Base-by-base conservation (phyloP, 2,329 filamentous ascomycete species). In the Gnomoniopsis smithogilvyi region DNA sequence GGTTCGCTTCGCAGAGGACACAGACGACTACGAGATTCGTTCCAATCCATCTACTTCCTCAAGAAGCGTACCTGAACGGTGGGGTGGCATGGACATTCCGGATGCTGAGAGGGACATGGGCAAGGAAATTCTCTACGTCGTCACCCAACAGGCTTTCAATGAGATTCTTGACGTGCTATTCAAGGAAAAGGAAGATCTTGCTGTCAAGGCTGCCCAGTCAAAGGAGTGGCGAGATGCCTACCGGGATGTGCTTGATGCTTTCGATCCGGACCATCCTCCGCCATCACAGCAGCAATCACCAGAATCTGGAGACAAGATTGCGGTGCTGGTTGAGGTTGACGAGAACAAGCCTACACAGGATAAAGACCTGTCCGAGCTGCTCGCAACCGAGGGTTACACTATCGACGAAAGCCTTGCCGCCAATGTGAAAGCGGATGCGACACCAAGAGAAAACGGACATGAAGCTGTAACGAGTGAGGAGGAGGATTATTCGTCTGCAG, bases 121-220 rank as follows among this genome's bases (percentile, higher is more conserved):
- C 41, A 91, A 89, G 65, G 92, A 98, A 69, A 89, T 97, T 3
- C 77, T 98, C 1, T 97, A 96, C 68, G 91, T 96, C 70, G 87
- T 96, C 34, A 92, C 91, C 0, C 92, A 97, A 72, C 90, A 96
- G 72, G 90, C 92, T 0, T 91, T 96, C 75, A 97, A 98, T 68
- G 92, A 98, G 73, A 78, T 98, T 2, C 83, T 99, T 0, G 91
- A 98, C 68, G 82, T 87, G 1, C 80, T 99, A 0, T 99, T 99
- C 76, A 89, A 89, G 65, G 79, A 82, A 4, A 88, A 89, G 64
- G 94, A 98, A 72, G 87, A 93, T 63, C 72, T 91, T 19, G 87
- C 92, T 1, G 75, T 95, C 60, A 81, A 85, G 56, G 87, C 87
- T 12, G 82, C 84, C 10, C 79, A 82, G 51, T 91, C 88, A 0